phyloP scores from a whole-genome alignment of 306 rosid species.

The Geum urbanum region DNA sequence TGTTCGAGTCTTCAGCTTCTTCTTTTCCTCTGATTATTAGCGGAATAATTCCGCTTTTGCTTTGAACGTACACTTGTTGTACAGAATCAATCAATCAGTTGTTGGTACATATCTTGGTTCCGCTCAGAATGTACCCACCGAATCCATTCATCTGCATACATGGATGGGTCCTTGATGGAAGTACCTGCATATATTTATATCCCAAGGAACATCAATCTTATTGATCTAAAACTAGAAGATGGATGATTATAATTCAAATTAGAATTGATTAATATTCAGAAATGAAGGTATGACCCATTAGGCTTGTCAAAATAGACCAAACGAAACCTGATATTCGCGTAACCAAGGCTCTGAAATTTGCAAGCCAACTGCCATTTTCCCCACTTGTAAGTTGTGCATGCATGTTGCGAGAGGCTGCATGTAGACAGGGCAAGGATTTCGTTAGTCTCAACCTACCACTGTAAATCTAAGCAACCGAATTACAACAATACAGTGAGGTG shows the following conservation, averaged over 20 bases:
- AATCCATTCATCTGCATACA: constrained; percentile 86
- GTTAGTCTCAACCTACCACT: neutral
- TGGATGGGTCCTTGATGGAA: constrained; percentile 94
- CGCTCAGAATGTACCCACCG: constrained; percentile 90
- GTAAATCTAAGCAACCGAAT: neutral
- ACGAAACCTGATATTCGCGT: constrained; percentile 95
- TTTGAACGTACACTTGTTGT: neutral
- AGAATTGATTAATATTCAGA: neutral
- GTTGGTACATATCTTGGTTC: constrained; percentile 60
- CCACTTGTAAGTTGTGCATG: constrained; percentile 83
- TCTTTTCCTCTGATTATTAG: neutral
- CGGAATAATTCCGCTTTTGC: neutral
- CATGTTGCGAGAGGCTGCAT: constrained; percentile 86
- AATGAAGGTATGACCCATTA: neutral
- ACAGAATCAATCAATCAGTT: constrained; percentile 20
- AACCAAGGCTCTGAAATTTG: constrained; percentile 97
- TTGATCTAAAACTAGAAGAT: neutral
- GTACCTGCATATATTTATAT: constrained; percentile 57
- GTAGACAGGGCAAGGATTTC: neutral
- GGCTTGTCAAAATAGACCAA: neutral
- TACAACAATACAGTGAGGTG: neutral
- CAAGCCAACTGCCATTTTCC: constrained; percentile 84
- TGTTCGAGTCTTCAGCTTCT: neutral
- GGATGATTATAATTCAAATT: too few relatives aligned
- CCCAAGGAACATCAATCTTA: neutral